These are phyloP conservation scores for Coemansia erecta DNA, from an alignment of 192 early-diverging fungal genomes.

Conservation along the genomic window DNA sequence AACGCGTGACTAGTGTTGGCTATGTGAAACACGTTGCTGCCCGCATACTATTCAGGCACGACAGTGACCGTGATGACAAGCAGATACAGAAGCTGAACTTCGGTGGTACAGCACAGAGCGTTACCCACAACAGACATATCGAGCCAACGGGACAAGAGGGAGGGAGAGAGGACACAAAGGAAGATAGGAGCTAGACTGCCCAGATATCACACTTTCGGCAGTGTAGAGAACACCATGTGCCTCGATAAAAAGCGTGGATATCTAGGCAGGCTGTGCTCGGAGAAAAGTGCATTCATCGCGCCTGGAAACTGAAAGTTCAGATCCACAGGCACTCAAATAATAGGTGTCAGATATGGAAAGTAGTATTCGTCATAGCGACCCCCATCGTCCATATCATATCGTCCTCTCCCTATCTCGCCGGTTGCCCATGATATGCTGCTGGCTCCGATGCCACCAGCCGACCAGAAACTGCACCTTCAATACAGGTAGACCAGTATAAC, in stretches of 20 bases:
- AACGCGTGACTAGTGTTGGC: neutral
- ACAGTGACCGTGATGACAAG: neutral
- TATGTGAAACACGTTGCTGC: neutral
- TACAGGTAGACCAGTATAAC: too few species aligned
- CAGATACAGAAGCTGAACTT: too few species aligned
- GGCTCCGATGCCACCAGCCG: too few species aligned
- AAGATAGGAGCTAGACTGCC: too few species aligned
- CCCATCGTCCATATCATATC: too few species aligned
- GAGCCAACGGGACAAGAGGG: neutral
- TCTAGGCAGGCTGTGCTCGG: slow-evolving; percentile 23
- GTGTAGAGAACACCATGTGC: neutral
- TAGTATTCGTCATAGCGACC: slow-evolving; percentile 47
- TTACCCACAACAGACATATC: neutral
- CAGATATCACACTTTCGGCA: neutral
- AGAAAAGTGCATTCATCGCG: slow-evolving; percentile 33
- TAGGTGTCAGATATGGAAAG: slow-evolving; percentile 56
- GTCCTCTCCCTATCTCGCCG: too few species aligned
- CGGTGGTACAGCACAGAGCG: too few species aligned
- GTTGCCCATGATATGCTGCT: too few species aligned
- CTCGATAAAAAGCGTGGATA: neutral
- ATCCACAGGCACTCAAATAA: slow-evolving; percentile 53
- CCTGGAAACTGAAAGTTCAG: slow-evolving; percentile 1
- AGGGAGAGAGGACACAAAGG: neutral
- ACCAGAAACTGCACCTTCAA: too few species aligned
- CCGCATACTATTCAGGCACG: too few species aligned